A percentile compares a stretch with the other conserved stretches of the same genome.
Evolutionary conservation across 176 grass and related monocot species (phyloP).

Genomic region (Zea luxurians): DNA sequence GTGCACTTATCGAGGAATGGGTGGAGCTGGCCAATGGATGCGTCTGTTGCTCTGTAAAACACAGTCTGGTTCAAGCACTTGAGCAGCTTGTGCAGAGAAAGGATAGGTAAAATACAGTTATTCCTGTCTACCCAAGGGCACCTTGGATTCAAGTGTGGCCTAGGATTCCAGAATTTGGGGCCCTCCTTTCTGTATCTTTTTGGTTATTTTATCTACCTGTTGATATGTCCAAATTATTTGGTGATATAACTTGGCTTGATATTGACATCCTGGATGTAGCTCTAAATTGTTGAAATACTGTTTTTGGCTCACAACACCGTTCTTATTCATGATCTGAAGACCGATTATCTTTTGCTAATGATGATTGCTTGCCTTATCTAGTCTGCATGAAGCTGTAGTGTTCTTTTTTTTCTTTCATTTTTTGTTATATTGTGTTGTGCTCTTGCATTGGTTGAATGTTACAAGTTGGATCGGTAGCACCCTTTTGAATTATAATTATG

Average conservation of each 20-base stretch:
- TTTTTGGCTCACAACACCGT: slow-evolving; percentile 19
- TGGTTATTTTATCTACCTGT: neutral
- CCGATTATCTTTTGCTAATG: neutral
- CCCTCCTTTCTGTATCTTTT: slow-evolving; percentile 14
- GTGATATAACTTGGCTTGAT: neutral
- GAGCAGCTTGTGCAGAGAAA: slow-evolving; percentile 93
- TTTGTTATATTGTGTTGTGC: neutral
- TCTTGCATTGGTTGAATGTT: slow-evolving; percentile 22
- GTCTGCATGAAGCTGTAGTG: neutral
- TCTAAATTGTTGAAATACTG: neutral
- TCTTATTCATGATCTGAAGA: neutral
- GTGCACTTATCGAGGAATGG: slow-evolving; percentile 90
- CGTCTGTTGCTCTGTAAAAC: slow-evolving; percentile 93
- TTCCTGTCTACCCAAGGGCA: neutral
- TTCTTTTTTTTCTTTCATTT: neutral
- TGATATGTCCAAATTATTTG: neutral
- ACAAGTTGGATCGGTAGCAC: slow-evolving; percentile 17
- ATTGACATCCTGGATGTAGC: neutral
- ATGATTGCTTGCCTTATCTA: slow-evolving; percentile 13
- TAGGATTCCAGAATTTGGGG: neutral
- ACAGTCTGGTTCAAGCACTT: slow-evolving; percentile 94
- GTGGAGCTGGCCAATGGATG: slow-evolving; percentile 96
- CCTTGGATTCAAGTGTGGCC: neutral
- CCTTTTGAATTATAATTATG: slow-evolving; percentile 1
- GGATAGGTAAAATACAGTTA: slow-evolving; percentile 58